Conservation (phyloP, 441 rosid genomes). For the Corymbia citriodora region DNA sequence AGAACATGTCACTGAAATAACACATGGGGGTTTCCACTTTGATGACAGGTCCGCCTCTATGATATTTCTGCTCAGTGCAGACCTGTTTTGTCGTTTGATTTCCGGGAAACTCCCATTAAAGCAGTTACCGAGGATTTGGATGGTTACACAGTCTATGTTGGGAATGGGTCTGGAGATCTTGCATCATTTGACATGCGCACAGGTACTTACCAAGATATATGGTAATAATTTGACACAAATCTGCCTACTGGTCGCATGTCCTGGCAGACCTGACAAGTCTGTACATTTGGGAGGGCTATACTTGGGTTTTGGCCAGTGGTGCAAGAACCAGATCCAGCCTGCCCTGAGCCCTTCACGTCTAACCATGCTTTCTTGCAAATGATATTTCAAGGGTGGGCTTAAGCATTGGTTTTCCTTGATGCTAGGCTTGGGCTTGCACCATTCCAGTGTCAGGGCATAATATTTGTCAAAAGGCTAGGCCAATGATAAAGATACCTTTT, state of each 20-base stretch:
- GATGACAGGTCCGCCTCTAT: slow-evolving; percentile 71
- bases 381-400: not conserved
- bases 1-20: not conserved
- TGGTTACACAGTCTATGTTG: slow-evolving; percentile 69
- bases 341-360: not conserved
- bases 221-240: not conserved
- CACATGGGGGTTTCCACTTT: not conserved
- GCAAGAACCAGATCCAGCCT: not conserved
- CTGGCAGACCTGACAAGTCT: not conserved
- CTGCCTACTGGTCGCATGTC: not conserved
- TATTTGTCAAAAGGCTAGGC: not conserved
- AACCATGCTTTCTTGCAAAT: not conserved
- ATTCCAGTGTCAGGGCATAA: not conserved
- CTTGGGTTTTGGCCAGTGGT: not conserved
- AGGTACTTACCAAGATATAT: slow-evolving; percentile 30
- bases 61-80: slow-evolving; percentile 88
- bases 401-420: not conserved
- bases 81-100: slow-evolving; percentile 85
- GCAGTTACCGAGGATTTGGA: slow-evolving; percentile 68
- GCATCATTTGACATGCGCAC: slow-evolving; percentile 84
- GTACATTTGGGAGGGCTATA: not conserved
- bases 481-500: not conserved
- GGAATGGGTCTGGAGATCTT: slow-evolving; percentile 91
- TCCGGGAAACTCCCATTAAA: slow-evolving; percentile 69
- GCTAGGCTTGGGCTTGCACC: not conserved